Conservation (phyloP, 331 rosid genomes). For the Saraca asoca region DNA sequence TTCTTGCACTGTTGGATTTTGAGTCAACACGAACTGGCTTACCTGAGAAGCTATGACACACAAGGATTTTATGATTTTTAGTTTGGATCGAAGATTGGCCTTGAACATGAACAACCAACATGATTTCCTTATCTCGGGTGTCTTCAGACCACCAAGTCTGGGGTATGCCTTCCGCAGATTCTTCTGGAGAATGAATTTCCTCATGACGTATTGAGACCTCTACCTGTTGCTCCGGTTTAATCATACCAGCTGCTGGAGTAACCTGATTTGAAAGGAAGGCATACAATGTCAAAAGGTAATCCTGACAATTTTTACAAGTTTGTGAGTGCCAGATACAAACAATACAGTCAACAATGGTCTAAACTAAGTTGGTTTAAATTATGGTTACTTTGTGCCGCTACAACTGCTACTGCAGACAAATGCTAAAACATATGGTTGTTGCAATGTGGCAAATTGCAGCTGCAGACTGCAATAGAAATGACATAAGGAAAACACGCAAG, state of each 20-base stretch:
- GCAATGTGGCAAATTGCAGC: too few relatives aligned
- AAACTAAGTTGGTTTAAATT: too few relatives aligned
- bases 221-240: slow-evolving; percentile 67
- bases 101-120: slow-evolving; percentile 60
- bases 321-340: too few relatives aligned
- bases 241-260: slow-evolving; percentile 72
- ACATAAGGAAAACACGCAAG: too few relatives aligned
- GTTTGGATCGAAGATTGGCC: slow-evolving; percentile 66
- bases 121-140: slow-evolving; percentile 76
- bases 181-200: slow-evolving; percentile 64
- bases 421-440: too few relatives aligned
- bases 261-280: slow-evolving; percentile 48
- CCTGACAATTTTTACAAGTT: too few relatives aligned
- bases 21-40: slow-evolving; percentile 55
- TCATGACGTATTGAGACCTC: slow-evolving; percentile 80
- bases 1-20: slow-evolving; percentile 55
- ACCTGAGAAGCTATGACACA: slow-evolving; percentile 70
- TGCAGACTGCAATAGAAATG: too few relatives aligned
- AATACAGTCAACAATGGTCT: too few relatives aligned
- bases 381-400: too few relatives aligned
- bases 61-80: slow-evolving; percentile 47
- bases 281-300: slow-evolving; percentile 10
- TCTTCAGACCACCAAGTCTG: slow-evolving; percentile 88
- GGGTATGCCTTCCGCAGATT: slow-evolving; percentile 69
- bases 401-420: too few relatives aligned